These are phyloP conservation scores for Fusarium austroafricanum DNA, from an alignment of 2,329 filamentous ascomycete species.

Conservation along the genomic window DNA sequence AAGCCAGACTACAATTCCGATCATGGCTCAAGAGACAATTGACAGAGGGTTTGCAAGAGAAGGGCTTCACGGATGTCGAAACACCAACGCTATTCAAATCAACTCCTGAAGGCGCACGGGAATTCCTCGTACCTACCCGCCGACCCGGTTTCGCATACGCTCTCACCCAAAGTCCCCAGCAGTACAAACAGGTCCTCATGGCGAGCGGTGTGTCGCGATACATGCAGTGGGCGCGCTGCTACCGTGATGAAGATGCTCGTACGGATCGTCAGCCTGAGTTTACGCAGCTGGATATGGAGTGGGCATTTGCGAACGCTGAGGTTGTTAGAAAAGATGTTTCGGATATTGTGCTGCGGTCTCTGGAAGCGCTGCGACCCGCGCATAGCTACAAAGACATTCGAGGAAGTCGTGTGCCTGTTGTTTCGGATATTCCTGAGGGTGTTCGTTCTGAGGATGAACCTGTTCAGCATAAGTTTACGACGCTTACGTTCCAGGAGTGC, in stretches of 20 bases:
- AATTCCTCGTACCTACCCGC: slow-evolving; percentile 92
- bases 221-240: slow-evolving; percentile 94
- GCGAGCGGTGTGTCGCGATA: slow-evolving; percentile 85
- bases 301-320: slow-evolving; percentile 77
- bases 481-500: slow-evolving; percentile 56
- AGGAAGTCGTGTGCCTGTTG: slow-evolving; percentile 50
- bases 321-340: slow-evolving; percentile 51
- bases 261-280: slow-evolving; percentile 97
- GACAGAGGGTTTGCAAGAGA: slow-evolving; percentile 65
- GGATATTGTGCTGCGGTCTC: slow-evolving; percentile 50
- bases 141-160: slow-evolving; percentile 84
- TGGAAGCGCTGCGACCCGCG: slow-evolving; percentile 46
- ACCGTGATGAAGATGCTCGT: slow-evolving; percentile 92
- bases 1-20: slow-evolving; percentile 77
- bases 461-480: slow-evolving; percentile 50
- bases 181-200: slow-evolving; percentile 99
- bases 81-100: slow-evolving; percentile 97
- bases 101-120: slow-evolving; percentile 92
- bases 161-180: slow-evolving; percentile 94
- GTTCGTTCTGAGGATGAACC: slow-evolving; percentile 27
- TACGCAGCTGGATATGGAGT: slow-evolving; percentile 92
- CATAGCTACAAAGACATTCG: slow-evolving; percentile 73
- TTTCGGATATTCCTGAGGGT: slow-evolving; percentile 43
- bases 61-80: slow-evolving; percentile 82
- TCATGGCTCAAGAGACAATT: slow-evolving; percentile 65